Conservation (phyloP, 2,329 filamentous ascomycete species). For the Xylariales sp. region DNA sequence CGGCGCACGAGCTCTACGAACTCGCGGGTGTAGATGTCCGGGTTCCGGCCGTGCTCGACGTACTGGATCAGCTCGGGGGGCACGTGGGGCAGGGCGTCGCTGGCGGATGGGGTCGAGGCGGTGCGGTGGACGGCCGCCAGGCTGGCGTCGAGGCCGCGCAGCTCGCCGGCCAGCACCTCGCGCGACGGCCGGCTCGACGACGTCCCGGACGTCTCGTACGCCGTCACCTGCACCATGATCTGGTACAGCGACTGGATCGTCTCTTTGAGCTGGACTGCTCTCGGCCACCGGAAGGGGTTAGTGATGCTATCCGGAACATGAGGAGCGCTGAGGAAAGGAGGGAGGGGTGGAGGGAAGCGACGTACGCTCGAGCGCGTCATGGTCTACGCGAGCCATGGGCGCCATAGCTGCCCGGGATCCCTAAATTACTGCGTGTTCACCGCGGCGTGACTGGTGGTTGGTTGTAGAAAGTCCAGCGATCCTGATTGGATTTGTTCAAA, state of each 20-base stretch:
- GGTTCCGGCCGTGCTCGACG: constrained; percentile 68
- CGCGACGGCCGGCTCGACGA: constrained; percentile 34
- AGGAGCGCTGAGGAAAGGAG: background rate
- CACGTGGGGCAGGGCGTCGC: constrained; percentile 41
- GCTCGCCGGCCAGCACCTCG: constrained; percentile 52
- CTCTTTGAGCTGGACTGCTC: constrained; percentile 26
- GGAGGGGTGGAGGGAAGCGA: too few relatives aligned
- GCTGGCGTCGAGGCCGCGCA: constrained; percentile 36
- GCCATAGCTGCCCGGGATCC: constrained; percentile 21
- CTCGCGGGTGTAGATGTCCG: constrained; percentile 70
- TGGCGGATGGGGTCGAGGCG: constrained; percentile 28
- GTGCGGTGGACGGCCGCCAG: constrained; percentile 36
- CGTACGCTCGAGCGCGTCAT: constrained; percentile 31
- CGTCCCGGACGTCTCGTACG: constrained; percentile 49
- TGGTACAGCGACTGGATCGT: constrained; percentile 29
- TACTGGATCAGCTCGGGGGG: constrained; percentile 63
- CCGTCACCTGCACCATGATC: constrained; percentile 51
- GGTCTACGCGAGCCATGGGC: constrained; percentile 26
- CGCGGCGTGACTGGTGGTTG: background rate
- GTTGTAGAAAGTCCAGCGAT: background rate
- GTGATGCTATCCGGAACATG: background rate
- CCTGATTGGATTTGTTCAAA: background rate
- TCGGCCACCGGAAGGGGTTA: background rate
- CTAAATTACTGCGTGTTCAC: too few relatives aligned
- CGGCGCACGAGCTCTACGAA: constrained; percentile 66